Base-by-base conservation (phyloP, 2,329 filamentous ascomycete species). In the Raffaelea arxii region DNA sequence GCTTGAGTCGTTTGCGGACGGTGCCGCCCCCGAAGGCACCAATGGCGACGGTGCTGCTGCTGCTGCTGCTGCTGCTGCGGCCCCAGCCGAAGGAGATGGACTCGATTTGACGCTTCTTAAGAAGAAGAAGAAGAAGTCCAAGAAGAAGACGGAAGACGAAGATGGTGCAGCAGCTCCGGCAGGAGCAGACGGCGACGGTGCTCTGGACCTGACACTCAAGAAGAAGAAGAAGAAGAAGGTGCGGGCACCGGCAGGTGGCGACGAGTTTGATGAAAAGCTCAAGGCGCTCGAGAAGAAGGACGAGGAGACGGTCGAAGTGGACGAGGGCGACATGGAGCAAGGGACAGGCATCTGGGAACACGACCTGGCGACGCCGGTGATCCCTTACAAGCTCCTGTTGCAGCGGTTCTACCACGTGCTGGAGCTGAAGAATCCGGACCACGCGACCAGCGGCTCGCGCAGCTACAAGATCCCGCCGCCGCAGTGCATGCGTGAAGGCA, bases 401-500 rank as follows among this genome's bases (percentile, higher is more conserved):
- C 78, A 76, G 61, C 87, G 92, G 57, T 98, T 98, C 78, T 98
- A 96, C 79, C 84, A 80, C 62, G 84, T 94, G 56, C 81, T 98
- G 53, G 82, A 92, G 67, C 86, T 91, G 69, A 90, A 94, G 75
- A 94, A 98, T 74, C 92, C 92, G 58, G 92, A 98, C 65, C 84
- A 97, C 61, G 84, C 91, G 54, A 84, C 86, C 53, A 86, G 82
- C 64, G 88, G 88, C 55, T 81, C 82, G 61, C 92, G 89, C 77
- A 94, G 86, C 68, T 98, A 97, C 81, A 97, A 97, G 81, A 98
- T 98, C 58, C 92, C 92, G 44, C 92, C 92, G 45, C 92, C 92
- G 43, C 92, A 98, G 74, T 97, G 92, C 72, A 81, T 97, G 63
- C 90, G 92, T 72, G 92, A 98, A 89, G 92, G 92, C 66, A 98